Conservation (phyloP, 768 basidiomycete genomes). For the Pisolithus orientalis region DNA sequence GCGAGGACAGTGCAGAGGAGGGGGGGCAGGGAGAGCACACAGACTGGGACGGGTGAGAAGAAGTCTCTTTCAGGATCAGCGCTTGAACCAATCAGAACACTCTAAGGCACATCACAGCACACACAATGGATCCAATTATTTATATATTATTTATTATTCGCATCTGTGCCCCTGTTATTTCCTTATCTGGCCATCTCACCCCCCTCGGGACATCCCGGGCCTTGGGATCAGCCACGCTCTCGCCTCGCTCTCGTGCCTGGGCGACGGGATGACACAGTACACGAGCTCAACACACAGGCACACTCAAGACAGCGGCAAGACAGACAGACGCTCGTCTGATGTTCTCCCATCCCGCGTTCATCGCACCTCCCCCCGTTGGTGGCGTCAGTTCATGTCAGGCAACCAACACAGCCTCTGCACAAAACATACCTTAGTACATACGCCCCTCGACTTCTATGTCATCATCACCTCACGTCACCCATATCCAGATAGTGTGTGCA, state of each 20-base stretch:
- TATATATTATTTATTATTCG: constrained; percentile 2
- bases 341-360: no score
- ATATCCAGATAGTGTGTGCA: no score
- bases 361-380: background rate
- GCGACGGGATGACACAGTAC: no score
- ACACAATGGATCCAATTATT: constrained; percentile 9
- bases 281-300: no score
- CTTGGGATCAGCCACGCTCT: background rate
- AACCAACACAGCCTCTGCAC: no score
- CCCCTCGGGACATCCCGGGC: background rate
- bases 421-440: no score
- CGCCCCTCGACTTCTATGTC: no score
- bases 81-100: constrained; percentile 25
- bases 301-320: no score
- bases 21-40: constrained; percentile 23
- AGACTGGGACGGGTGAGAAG: constrained; percentile 16
- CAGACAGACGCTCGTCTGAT: background rate
- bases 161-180: constrained; percentile 2
- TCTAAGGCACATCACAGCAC: constrained; percentile 28
- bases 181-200: background rate
- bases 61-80: constrained; percentile 24
- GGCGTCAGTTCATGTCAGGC: no score
- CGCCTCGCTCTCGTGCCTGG: constrained; percentile 8
- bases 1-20: constrained; percentile 4
- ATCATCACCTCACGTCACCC: no score